Conservation (phyloP, 768 basidiomycete genomes). For the Termitomyces sp. region DNA sequence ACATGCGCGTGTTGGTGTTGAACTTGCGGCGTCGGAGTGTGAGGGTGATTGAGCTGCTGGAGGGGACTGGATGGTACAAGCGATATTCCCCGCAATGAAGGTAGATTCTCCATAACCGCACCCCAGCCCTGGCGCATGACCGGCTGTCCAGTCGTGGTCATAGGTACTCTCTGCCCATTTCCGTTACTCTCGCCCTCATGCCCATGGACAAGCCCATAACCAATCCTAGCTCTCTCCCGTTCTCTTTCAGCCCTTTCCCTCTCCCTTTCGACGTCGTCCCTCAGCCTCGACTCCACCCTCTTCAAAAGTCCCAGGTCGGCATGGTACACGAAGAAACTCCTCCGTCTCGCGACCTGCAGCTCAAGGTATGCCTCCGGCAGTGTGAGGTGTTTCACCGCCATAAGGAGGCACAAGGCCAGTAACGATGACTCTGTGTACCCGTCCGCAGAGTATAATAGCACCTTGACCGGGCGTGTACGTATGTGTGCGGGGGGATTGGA, state of each 20-base stretch:
- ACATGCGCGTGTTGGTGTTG: neutral
- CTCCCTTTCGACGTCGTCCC: conserved; percentile 37
- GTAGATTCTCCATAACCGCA: conserved; percentile 1
- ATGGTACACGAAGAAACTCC: conserved; percentile 92
- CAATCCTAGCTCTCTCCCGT: conserved; percentile 6
- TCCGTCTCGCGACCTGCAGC: conserved; percentile 72
- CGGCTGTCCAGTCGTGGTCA: conserved; percentile 2
- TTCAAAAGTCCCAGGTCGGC: conserved; percentile 70
- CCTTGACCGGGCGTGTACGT: conserved; percentile 60
- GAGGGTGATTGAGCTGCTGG: conserved; percentile 5
- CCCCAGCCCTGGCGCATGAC: conserved; percentile 3
- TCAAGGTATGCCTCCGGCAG: conserved; percentile 92
- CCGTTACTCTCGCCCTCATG: conserved; percentile 14
- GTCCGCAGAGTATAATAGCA: conserved; percentile 79
- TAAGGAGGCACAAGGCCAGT: conserved; percentile 80
- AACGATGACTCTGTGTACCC: conserved; percentile 93
- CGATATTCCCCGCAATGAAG: neutral
- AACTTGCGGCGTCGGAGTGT: neutral
- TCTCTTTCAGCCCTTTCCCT: conserved; percentile 19
- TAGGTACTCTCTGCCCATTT: conserved; percentile 21
- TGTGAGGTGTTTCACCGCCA: conserved; percentile 61
- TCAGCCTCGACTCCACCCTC: conserved; percentile 53
- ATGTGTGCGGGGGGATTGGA: conserved; percentile 18
- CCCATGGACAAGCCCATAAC: conserved; percentile 7
- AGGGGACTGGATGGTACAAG: conserved; percentile 1